Conservation (phyloP, 371 early-diverging fungal species). For the Mortierella sp. region DNA sequence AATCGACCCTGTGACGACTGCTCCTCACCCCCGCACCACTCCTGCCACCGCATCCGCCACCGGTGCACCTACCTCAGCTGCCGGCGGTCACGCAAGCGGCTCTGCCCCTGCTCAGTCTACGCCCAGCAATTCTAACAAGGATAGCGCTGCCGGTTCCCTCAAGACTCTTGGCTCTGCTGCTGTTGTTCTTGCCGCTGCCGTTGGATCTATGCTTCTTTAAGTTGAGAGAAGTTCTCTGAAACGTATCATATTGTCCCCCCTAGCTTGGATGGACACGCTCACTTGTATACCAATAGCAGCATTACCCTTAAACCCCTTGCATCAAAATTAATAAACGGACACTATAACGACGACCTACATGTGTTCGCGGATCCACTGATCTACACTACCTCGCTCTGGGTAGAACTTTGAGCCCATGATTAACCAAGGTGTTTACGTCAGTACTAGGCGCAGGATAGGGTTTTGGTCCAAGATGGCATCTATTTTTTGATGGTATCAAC, state of each 20-base stretch:
- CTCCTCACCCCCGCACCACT: conserved; percentile 1
- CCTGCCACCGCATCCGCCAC: conserved; percentile 6
- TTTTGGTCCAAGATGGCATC: no score
- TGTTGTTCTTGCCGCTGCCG: conserved; percentile 35
- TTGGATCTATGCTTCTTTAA: conserved; percentile 35
- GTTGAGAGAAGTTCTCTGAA: no score
- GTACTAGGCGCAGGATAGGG: no score
- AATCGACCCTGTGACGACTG: conserved; percentile 17
- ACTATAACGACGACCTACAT: background rate
- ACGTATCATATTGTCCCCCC: conserved; percentile 25
- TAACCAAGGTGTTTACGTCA: no score
- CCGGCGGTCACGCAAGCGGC: background rate
- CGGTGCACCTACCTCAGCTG: background rate
- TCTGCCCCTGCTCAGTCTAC: background rate
- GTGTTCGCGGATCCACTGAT: no score
- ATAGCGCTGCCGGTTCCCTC: conserved; percentile 35
- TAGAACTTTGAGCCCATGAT: no score
- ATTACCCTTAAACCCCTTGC: background rate
- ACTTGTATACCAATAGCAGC: background rate
- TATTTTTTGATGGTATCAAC: no score
- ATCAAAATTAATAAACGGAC: background rate
- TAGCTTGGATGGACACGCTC: background rate
- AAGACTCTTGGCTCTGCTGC: conserved; percentile 31
- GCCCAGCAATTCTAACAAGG: background rate
- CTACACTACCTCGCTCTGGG: no score